Conservation (phyloP, 805 yeast species). For the Sugiyamaella chiloensis region DNA sequence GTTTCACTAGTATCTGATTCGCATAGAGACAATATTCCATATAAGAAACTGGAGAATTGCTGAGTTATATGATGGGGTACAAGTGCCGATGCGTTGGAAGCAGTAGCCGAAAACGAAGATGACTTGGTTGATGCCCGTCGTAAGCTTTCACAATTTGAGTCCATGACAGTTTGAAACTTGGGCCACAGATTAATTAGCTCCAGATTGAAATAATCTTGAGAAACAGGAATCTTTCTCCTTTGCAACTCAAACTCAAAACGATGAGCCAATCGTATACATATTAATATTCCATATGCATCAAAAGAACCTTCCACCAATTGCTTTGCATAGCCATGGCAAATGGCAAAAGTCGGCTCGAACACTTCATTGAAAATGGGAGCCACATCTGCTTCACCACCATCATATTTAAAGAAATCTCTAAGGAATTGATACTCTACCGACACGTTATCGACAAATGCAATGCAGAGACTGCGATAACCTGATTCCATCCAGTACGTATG, state of each 20-base stretch:
- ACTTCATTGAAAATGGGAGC: constrained; percentile 40
- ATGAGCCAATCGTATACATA: constrained; percentile 70
- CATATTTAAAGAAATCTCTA: constrained; percentile 58
- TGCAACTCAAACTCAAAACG: constrained; percentile 62
- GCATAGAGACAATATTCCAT: constrained; percentile 62
- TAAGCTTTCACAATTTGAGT: constrained; percentile 70
- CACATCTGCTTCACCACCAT: constrained; percentile 21
- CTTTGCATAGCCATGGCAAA: constrained; percentile 50
- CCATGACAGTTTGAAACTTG: constrained; percentile 70
- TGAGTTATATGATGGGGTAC: constrained; percentile 69
- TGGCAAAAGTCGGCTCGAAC: constrained; percentile 50
- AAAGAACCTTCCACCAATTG: constrained; percentile 37
- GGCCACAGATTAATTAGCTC: constrained; percentile 81
- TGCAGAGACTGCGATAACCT: constrained; percentile 66
- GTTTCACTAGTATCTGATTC: constrained; percentile 36
- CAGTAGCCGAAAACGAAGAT: constrained; percentile 31
- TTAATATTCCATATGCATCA: constrained; percentile 76
- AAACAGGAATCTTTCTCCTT: constrained; percentile 63
- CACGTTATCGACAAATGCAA: constrained; percentile 72
- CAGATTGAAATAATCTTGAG: constrained; percentile 66
- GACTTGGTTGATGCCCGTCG: constrained; percentile 48
- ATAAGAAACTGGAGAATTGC: constrained; percentile 68
- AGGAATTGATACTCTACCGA: constrained; percentile 73
- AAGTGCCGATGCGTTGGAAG: constrained; percentile 31
- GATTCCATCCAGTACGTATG: constrained; percentile 67